Evolutionary conservation across 306 rosid species (phyloP), one percentile per base, ranked within the genome.

Genomic region (Sesbania bispinosa): DNA sequence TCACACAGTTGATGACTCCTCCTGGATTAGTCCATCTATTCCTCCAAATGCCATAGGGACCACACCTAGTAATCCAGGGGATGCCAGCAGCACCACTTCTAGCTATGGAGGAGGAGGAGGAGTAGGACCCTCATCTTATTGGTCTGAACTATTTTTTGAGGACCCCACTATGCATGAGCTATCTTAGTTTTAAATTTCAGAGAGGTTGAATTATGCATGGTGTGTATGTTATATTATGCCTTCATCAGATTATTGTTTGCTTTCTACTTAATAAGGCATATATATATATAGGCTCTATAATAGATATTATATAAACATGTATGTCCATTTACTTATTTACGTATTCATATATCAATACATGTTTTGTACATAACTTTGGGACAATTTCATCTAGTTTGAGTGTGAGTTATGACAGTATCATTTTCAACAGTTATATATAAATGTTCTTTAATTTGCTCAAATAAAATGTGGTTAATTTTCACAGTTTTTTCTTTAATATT

Each of bases 141-240:
- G 91, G 91, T 69, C 91, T 35, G 87, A 85, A 41, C 62, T 84
- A 21, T 80, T 83, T 73, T 61, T 78, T 47, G 88, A 79, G 74
- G 84, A 81, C 45, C 79, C 79, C 26, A 77, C 79, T 71, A 61
- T 71, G 85, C 81, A 59, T 77, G 81, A 80, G 19, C 69, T 81
- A 75, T 84, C 84, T 53, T 86, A 80, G 80, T 76, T 62, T 71
- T 79, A 66, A 6, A 64, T 63, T 36, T 19, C 11, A 11, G 45
- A 43, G 60, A 58, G 30, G 61, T 84, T 64, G 71, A 43, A 52
- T 41, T 74, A 55, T 23, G 20, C 62, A 15, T 71, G 46, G 29
- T 64, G 83, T 68, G 41, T 65, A n/a, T n/a, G n/a, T n/a, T n/a
- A n/a, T n/a, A 48, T 47, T 71, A 58, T 71, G 68, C 64, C 41